phyloP scores from a whole-genome alignment of 108 stramenopile genomes.

The Nitzschia sp. region DNA sequence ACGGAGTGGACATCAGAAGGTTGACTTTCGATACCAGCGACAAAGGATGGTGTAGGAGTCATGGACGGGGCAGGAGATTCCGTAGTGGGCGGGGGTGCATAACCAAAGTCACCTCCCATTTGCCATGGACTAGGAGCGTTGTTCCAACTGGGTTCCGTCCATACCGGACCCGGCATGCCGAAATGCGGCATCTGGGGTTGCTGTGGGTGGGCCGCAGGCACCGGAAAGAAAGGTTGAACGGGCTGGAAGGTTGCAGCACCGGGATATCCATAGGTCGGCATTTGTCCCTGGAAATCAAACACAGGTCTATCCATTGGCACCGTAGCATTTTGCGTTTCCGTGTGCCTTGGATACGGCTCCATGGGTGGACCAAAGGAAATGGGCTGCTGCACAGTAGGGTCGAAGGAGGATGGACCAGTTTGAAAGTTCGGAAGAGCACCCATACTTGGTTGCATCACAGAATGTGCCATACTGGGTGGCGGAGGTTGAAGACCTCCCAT shows the following conservation, averaged over 20 bases:
- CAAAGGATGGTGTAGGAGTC: conserved; percentile 21
- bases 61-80: conserved; percentile 21
- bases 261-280: no score
- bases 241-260: no score
- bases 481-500: no score
- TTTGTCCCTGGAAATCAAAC: no score
- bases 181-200: conserved; percentile 21
- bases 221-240: conserved; percentile 4
- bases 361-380: no score
- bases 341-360: neutral
- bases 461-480: no score
- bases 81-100: conserved; percentile 4
- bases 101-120: conserved; percentile 9
- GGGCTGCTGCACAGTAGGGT: no score
- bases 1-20: conserved; percentile 6
- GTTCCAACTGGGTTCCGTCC: neutral
- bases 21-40: conserved; percentile 8
- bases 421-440: no score
- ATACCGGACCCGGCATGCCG: neutral
- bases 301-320: no score
- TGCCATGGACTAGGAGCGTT: neutral
- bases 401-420: no score
- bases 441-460: no score
- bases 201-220: conserved; percentile 12
- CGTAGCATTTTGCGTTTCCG: neutral